phyloP scores from a whole-genome alignment of 2,329 filamentous ascomycete species.

The Dactylellina haptotyla region DNA sequence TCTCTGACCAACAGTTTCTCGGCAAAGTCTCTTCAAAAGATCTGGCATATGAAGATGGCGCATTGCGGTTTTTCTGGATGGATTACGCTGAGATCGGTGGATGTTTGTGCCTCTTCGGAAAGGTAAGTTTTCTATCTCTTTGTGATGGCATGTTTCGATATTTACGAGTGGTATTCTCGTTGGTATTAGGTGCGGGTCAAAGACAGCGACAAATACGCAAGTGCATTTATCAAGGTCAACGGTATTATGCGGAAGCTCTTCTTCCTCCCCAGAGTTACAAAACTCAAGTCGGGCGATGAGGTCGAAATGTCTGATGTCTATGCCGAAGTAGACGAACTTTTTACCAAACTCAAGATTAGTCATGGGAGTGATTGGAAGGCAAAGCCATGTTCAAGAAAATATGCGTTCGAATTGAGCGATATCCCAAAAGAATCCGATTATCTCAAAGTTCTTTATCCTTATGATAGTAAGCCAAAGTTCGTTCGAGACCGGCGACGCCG shows the following conservation, averaged over 20 bases:
- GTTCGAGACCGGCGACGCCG: background rate
- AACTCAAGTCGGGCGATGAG: constrained; percentile 72
- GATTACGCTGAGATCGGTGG: constrained; percentile 95
- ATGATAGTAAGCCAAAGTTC: constrained; percentile 71
- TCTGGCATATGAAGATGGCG: constrained; percentile 92
- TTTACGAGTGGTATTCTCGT: background rate
- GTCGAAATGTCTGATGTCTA: constrained; percentile 91
- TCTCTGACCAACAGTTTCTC: constrained; percentile 62
- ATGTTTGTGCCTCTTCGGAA: constrained; percentile 91
- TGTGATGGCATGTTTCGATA: background rate
- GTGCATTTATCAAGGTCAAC: constrained; percentile 95
- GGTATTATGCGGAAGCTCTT: constrained; percentile 92
- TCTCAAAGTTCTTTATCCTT: constrained; percentile 94
- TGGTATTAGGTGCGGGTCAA: constrained; percentile 64
- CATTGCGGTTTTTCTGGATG: constrained; percentile 93
- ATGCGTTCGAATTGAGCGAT: constrained; percentile 89
- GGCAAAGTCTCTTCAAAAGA: constrained; percentile 86
- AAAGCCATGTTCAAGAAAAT: constrained; percentile 88
- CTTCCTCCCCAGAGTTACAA: constrained; percentile 82
- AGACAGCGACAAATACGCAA: constrained; percentile 79
- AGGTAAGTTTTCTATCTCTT: constrained; percentile 64
- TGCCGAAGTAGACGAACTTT: constrained; percentile 84
- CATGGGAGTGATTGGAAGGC: constrained; percentile 79
- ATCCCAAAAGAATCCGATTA: constrained; percentile 92
- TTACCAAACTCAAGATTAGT: constrained; percentile 84